Percentiles rank a stretch among this genome's conserved stretches.
These are phyloP conservation scores for Epichloe uncinata DNA, from an alignment of 2,329 filamentous ascomycete species.

Conservation along the genomic window DNA sequence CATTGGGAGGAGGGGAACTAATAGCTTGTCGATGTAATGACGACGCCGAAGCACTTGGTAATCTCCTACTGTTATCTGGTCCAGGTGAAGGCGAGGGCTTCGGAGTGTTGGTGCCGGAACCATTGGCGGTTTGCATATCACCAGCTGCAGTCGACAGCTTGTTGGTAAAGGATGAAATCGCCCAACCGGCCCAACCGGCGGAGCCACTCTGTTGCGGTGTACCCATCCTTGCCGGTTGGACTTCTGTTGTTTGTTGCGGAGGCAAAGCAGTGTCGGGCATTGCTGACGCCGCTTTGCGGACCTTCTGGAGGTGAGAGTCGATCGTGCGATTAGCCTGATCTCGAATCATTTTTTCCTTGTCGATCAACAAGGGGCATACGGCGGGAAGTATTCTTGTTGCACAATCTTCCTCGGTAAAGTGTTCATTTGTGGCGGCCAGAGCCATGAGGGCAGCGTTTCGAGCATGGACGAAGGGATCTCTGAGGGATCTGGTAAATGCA, in stretches of 20 bases:
- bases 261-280: slow-evolving; percentile 75
- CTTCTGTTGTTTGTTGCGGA: slow-evolving; percentile 41
- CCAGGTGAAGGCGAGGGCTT: slow-evolving; percentile 28
- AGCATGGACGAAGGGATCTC: slow-evolving; percentile 91
- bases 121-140: slow-evolving; percentile 57
- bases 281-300: slow-evolving; percentile 61
- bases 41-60: slow-evolving; percentile 39
- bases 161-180: slow-evolving; percentile 96
- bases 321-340: slow-evolving; percentile 85
- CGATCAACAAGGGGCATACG: slow-evolving; percentile 72
- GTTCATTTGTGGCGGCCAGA: slow-evolving; percentile 69
- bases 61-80: slow-evolving; percentile 21
- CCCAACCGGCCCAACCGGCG: slow-evolving; percentile 80
- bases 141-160: slow-evolving; percentile 75
- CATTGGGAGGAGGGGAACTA: slow-evolving; percentile 34
- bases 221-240: slow-evolving; percentile 57
- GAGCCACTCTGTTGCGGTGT: slow-evolving; percentile 54
- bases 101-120: slow-evolving; percentile 27
- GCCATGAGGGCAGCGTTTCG: slow-evolving; percentile 82
- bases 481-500: slow-evolving; percentile 76
- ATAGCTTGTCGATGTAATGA: slow-evolving; percentile 47
- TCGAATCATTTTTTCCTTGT: slow-evolving; percentile 90
- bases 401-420: slow-evolving; percentile 83
- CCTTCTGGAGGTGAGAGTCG: slow-evolving; percentile 70
- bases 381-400: slow-evolving; percentile 71